These are phyloP conservation scores for Penicillium herquei DNA, from an alignment of 495 filamentous ascomycete species.

Conservation along the genomic window DNA sequence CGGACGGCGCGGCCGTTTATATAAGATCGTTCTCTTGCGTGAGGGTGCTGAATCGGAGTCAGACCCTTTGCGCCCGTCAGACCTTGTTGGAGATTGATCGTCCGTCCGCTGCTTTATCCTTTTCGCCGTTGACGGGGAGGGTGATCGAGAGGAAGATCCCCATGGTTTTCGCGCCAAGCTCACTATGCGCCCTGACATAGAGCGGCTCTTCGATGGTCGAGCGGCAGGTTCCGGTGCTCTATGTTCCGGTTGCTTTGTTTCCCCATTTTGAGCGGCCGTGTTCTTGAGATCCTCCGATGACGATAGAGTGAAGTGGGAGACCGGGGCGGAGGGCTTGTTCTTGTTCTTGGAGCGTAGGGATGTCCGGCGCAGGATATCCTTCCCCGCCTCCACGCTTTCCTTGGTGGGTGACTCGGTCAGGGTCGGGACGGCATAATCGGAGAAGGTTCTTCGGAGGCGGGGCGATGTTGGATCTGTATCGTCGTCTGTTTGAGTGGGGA, in stretches of 20 bases:
- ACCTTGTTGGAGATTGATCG: slow-evolving; percentile 39
- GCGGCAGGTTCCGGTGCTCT: slow-evolving; percentile 38
- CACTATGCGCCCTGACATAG: slow-evolving; percentile 64
- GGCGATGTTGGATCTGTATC: slow-evolving; percentile 22
- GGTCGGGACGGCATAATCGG: slow-evolving; percentile 37
- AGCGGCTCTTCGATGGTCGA: slow-evolving; percentile 45
- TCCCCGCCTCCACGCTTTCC: slow-evolving; percentile 45
- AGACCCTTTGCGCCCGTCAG: slow-evolving; percentile 16
- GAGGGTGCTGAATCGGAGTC: slow-evolving; percentile 30
- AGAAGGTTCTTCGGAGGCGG: slow-evolving; percentile 45
- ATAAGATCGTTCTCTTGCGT: slow-evolving; percentile 39
- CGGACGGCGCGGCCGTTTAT: slow-evolving; percentile 50
- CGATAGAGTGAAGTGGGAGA: slow-evolving; percentile 37
- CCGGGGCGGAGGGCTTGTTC: slow-evolving; percentile 31
- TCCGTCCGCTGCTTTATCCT: slow-evolving; percentile 29
- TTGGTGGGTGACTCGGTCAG: slow-evolving; percentile 39
- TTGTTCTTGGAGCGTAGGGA: slow-evolving; percentile 42
- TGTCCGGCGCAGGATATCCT: slow-evolving; percentile 46
- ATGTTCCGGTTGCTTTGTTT: slow-evolving; percentile 29
- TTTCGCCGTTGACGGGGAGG: slow-evolving; percentile 51
- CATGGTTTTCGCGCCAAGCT: slow-evolving; percentile 67
- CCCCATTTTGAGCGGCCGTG: slow-evolving; percentile 15
- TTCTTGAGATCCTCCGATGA: slow-evolving; percentile 39
- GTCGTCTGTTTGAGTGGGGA: slow-evolving; percentile 25
- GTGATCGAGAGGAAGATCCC: slow-evolving; percentile 62